Conservation (phyloP, 2,329 filamentous ascomycete species). For the Apiospora koreana region DNA sequence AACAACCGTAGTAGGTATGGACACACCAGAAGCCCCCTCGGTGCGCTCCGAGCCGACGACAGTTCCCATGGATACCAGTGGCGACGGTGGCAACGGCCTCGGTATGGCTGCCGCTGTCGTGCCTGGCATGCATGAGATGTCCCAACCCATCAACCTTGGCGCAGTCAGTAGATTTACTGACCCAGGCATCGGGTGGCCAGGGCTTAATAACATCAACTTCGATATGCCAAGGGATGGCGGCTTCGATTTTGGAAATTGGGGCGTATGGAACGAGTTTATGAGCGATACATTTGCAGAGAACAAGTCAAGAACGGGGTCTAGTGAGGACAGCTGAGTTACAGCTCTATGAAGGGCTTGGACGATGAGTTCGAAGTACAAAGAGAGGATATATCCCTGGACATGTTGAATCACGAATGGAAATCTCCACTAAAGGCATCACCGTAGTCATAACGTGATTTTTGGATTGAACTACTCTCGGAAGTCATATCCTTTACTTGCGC, state of each 20-base stretch:
- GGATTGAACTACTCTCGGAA: not conserved
- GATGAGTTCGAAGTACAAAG: not conserved
- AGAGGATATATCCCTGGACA: not conserved
- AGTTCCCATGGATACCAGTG: not conserved
- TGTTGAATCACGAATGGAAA: not conserved
- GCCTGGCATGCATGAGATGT: not conserved
- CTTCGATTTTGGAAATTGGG: slow-evolving; percentile 30
- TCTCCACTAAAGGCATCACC: not conserved
- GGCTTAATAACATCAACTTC: not conserved
- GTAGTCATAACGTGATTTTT: not conserved
- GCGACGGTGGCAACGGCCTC: not conserved
- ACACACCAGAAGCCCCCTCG: not conserved
- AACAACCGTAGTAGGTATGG: not conserved
- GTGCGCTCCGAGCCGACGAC: not conserved
- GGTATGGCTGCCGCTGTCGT: not conserved
- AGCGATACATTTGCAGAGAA: slow-evolving; percentile 38
- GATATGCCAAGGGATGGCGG: not conserved
- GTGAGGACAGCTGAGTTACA: slow-evolving; percentile 19
- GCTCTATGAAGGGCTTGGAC: not conserved
- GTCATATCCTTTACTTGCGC: not conserved
- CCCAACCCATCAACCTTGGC: not conserved
- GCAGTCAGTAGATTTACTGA: not conserved
- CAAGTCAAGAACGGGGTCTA: slow-evolving; percentile 25
- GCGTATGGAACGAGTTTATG: slow-evolving; percentile 47
- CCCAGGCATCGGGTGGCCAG: not conserved